Evolutionary conservation across 768 basidiomycete species (phyloP).

Genomic region (Calocybe gangraenosa): DNA sequence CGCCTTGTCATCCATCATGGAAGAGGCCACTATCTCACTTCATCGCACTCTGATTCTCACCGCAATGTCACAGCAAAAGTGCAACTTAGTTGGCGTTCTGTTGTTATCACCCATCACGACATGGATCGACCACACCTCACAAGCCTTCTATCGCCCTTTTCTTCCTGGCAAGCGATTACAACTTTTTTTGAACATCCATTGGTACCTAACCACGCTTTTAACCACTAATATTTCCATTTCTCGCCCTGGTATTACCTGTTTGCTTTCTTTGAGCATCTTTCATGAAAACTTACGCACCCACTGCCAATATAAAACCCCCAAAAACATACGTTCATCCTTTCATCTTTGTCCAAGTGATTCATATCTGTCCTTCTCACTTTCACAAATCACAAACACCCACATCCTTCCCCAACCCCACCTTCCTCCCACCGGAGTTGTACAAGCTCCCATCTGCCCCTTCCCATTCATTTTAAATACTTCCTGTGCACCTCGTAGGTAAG

Average conservation of each 20-base stretch:
- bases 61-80: background rate
- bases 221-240: conserved; percentile 17
- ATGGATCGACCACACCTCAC: background rate
- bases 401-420: too few relatives aligned
- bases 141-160: conserved; percentile 9
- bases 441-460: too few relatives aligned
- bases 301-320: background rate
- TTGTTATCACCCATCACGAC: background rate
- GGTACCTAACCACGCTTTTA: conserved; percentile 13
- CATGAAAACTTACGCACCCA: background rate
- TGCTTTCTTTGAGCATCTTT: background rate
- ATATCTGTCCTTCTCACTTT: too few relatives aligned
- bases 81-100: background rate
- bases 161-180: conserved; percentile 13
- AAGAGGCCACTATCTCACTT: background rate
- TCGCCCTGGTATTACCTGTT: conserved; percentile 1
- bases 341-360: background rate
- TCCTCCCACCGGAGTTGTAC: too few relatives aligned
- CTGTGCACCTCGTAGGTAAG: too few relatives aligned
- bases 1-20: conserved; percentile 14
- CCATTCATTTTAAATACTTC: too few relatives aligned
- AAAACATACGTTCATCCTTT: background rate
- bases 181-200: conserved; percentile 13
- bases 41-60: background rate
- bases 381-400: too few relatives aligned